Conservation (phyloP, 495 filamentous ascomycete genomes). For the Rusavskia elegans region DNA sequence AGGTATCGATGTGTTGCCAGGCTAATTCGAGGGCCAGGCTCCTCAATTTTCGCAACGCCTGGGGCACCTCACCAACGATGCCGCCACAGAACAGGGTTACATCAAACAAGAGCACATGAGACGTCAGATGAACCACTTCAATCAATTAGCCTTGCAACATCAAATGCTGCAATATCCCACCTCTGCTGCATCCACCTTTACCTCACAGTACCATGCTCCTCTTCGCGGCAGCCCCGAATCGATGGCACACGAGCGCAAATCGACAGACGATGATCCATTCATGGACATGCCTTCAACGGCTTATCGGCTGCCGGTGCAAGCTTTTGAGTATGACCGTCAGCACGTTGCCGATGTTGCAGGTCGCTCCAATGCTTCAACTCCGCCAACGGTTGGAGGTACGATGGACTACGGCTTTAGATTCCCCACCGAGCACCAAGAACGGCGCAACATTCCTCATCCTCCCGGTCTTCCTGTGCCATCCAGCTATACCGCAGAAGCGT, state of each 20-base stretch:
- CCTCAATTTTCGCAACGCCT: too few species aligned
- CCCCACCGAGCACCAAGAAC: neutral
- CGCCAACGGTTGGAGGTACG: neutral
- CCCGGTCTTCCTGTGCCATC: neutral
- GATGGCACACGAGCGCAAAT: slow-evolving; percentile 7
- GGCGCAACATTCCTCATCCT: neutral
- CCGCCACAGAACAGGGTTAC: neutral
- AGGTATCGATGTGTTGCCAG: too few species aligned
- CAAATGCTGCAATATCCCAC: neutral
- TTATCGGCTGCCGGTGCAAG: neutral
- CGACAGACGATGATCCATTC: slow-evolving; percentile 10
- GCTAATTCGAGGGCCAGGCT: too few species aligned
- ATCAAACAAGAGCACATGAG: neutral
- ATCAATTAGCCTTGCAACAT: neutral
- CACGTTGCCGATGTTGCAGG: neutral
- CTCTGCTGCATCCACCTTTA: neutral
- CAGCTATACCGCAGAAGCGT: neutral
- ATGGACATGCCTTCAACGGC: slow-evolving; percentile 3
- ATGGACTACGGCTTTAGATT: neutral
- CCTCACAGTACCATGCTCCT: neutral
- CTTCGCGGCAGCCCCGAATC: neutral
- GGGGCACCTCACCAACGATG: neutral
- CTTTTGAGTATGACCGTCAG: neutral
- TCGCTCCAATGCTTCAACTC: neutral
- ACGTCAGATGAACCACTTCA: neutral